Base-by-base conservation (phyloP, 306 rosid species). In the cucumber (Cucumis sativus) region DNA sequence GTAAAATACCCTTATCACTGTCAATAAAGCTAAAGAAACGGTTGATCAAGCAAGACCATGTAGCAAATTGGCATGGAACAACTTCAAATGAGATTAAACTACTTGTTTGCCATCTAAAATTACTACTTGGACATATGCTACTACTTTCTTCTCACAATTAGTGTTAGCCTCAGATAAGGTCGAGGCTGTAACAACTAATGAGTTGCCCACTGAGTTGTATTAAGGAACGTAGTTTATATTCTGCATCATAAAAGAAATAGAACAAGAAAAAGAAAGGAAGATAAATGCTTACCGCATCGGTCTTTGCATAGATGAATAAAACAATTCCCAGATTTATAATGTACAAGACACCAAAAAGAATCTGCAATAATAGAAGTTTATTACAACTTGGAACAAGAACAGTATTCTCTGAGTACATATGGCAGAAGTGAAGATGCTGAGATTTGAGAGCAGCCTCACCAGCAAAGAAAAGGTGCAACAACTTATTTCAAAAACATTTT, bases 281-380 rank as follows among this genome's bases (percentile, higher is more conserved):
- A 41, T 23, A 76, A 21, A 54, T 25, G 60, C 51, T 40, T 86
- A 89, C 98, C 93, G 81, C 91, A 68, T 95, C 86, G 41, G 97
- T 87, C 86, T 89, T 92, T 79, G 82, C 88, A 80, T 88, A 92
- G 82, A 95, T 83, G 79, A 62, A 64, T 33, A 92, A 89, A 82
- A 95, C 70, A 55, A 90, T 81, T 77, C 89, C 93, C 80, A 95
- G 80, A 85, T 92, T 95, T 72, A 89, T 23, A 28, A 88, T 79
- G 83, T 95, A 94, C 89, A 95, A 81, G 59, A 89, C 8, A 61
- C 96, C 92, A 3, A 95, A 95, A 85, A 92, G 79, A 86, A 92
- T 84, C 97, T 95, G 97, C 89, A 84, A 61, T 41, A 9, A 78
- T 4, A 77, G 35, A 54, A 76, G 56, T 12, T 76, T 59, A 16